Evolutionary conservation across 768 basidiomycete species (phyloP).

Genomic region (Rhizopogon vinicolor): DNA sequence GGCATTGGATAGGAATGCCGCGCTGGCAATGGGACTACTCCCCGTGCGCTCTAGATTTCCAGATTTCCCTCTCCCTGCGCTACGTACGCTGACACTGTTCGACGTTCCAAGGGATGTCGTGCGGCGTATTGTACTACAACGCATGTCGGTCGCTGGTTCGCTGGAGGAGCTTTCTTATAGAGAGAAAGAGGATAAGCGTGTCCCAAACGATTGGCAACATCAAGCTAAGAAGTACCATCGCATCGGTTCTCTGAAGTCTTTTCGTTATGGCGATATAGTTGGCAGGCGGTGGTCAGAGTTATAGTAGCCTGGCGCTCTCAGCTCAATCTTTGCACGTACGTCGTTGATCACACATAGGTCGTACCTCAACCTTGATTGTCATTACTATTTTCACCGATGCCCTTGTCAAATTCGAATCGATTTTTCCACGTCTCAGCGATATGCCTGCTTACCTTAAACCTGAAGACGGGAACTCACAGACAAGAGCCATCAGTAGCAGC

Average conservation of each 20-base stretch:
- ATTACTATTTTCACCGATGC: too few relatives aligned
- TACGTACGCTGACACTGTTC: neutral
- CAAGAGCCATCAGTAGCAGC: too few relatives aligned
- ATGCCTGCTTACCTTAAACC: too few relatives aligned
- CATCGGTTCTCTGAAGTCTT: neutral
- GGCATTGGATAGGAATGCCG: neutral
- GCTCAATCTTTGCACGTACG: too few relatives aligned
- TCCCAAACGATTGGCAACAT: neutral
- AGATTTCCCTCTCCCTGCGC: neutral
- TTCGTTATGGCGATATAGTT: neutral
- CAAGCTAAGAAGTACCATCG: neutral
- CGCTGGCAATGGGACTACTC: neutral
- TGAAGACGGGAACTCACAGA: too few relatives aligned
- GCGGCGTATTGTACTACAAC: neutral
- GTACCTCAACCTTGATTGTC: too few relatives aligned
- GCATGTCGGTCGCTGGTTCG: neutral
- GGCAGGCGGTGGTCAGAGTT: neutral
- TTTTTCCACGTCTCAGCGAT: too few relatives aligned
- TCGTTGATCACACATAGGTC: too few relatives aligned
- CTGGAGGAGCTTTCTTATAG: neutral
- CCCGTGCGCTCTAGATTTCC: neutral
- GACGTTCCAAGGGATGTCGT: neutral
- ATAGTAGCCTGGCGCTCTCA: neutral
- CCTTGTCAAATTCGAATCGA: too few relatives aligned
- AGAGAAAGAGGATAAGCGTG: neutral